Conservation (phyloP, 257 asterid species). For the Cruciata laevipes region DNA sequence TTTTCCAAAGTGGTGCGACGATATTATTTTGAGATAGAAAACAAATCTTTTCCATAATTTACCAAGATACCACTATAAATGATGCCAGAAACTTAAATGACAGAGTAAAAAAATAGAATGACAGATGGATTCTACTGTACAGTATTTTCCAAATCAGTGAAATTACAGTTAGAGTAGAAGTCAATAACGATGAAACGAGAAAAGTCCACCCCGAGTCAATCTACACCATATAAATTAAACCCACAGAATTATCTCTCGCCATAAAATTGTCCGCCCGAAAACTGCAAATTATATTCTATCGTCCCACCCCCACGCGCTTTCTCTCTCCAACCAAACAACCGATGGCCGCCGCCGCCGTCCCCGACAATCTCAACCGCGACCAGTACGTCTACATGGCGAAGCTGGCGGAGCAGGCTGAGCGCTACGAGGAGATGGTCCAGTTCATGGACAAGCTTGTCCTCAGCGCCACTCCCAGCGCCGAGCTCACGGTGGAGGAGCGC, state of each 20-base stretch:
- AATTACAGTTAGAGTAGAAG: neutral
- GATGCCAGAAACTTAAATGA: too few relatives aligned
- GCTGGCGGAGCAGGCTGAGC: slow-evolving; percentile 47
- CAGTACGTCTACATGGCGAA: slow-evolving; percentile 40
- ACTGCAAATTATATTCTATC: neutral
- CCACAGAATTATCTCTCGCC: neutral
- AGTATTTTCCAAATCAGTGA: neutral
- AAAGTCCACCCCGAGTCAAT: neutral
- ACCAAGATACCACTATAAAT: too few relatives aligned
- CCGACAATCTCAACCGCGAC: slow-evolving; percentile 33
- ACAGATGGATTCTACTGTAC: too few relatives aligned
- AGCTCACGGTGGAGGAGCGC: slow-evolving; percentile 41
- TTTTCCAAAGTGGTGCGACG: too few relatives aligned
- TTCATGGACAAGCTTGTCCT: slow-evolving; percentile 45
- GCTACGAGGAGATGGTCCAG: slow-evolving; percentile 46
- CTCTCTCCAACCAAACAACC: slow-evolving; percentile 4
- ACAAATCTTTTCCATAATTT: too few relatives aligned
- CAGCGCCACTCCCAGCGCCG: slow-evolving; percentile 28
- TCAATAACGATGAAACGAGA: neutral
- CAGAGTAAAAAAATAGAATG: too few relatives aligned
- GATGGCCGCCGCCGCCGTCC: slow-evolving; percentile 20
- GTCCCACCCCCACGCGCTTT: slow-evolving; percentile 9
- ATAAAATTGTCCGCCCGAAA: slow-evolving; percentile 3
- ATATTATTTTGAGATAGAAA: too few relatives aligned
- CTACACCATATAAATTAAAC: neutral